phyloP scores from a whole-genome alignment of 1,139 yeast genomes.

The Hyphopichia fennica region DNA sequence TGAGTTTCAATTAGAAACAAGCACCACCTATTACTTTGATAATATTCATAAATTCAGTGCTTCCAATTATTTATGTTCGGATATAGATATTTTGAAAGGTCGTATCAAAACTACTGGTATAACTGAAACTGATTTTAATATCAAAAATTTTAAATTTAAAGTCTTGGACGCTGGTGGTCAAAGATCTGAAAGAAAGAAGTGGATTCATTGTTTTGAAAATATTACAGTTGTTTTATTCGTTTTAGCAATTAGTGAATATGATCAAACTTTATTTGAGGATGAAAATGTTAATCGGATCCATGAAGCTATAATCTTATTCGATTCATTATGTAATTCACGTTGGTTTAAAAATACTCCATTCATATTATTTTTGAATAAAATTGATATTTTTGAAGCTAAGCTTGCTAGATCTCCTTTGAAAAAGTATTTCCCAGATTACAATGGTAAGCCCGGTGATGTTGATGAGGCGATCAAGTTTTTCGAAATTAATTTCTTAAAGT shows the following conservation, averaged over 20 bases:
- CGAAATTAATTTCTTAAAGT: constrained; percentile 59
- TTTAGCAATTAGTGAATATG: constrained; percentile 90
- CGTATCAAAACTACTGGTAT: constrained; percentile 95
- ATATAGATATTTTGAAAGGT: constrained; percentile 84
- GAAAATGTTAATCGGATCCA: constrained; percentile 86
- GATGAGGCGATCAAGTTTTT: constrained; percentile 68
- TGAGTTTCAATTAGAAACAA: constrained; percentile 80
- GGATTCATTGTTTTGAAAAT: constrained; percentile 96
- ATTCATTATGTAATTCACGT: constrained; percentile 77
- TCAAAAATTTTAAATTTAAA: constrained; percentile 65
- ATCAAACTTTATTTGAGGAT: constrained; percentile 89
- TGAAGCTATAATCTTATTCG: constrained; percentile 84
- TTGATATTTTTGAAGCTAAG: constrained; percentile 77
- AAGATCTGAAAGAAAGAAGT: constrained; percentile 86
- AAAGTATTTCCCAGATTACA: constrained; percentile 71
- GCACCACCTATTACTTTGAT: constrained; percentile 76
- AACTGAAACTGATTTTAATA: constrained; percentile 78
- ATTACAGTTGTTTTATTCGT: constrained; percentile 89
- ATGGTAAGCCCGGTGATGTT: constrained; percentile 60
- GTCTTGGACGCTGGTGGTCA: constrained; percentile 98
- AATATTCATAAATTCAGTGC: constrained; percentile 63
- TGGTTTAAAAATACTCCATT: constrained; percentile 89
- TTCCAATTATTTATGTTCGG: constrained; percentile 66
- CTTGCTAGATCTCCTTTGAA: constrained; percentile 62
- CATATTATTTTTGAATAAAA: constrained; percentile 84